phyloP scores from a whole-genome alignment of 768 basidiomycete genomes.

The Cyclocybe aegerita region DNA sequence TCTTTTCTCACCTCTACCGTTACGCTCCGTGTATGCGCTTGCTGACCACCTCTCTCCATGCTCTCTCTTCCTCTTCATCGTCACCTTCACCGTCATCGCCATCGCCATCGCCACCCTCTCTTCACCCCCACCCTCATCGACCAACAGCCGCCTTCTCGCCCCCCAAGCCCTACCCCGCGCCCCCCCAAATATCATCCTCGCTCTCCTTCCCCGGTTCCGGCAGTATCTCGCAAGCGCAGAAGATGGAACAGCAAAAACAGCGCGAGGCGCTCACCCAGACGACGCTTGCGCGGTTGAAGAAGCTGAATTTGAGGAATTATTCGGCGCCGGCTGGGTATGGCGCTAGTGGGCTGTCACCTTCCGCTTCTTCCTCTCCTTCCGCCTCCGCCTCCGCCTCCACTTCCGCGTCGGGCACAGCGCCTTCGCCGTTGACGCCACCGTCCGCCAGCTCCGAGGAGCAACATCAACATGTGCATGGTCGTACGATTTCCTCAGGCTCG shows the following conservation, averaged over 20 bases:
- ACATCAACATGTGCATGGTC: neutral
- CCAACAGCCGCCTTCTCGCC: constrained; percentile 7
- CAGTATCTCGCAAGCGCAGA: constrained; percentile 8
- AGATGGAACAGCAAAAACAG: constrained; percentile 11
- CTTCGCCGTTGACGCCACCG: neutral
- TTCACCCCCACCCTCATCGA: neutral
- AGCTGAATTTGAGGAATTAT: constrained; percentile 49
- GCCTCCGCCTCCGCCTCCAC: neutral
- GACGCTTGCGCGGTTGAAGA: constrained; percentile 30
- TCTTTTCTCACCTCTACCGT: neutral
- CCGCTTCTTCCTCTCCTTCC: too few relatives aligned
- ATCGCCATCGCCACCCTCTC: neutral
- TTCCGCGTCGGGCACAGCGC: neutral
- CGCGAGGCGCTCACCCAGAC: constrained; percentile 29
- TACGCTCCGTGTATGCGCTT: constrained; percentile 9
- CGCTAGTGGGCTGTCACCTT: too few relatives aligned
- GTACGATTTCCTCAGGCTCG: neutral
- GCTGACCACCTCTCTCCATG: constrained; percentile 14
- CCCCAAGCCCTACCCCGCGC: constrained; percentile 6
- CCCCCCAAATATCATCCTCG: constrained; percentile 9
- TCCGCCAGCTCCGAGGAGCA: neutral
- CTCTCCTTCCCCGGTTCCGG: constrained; percentile 4
- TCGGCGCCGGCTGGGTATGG: constrained; percentile 36
- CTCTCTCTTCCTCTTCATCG: neutral
- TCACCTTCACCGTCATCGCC: neutral